A percentile compares a stretch with the other conserved stretches of the same genome.
phyloP scores from a whole-genome alignment of 202 grass and related monocot genomes.

The Digitaria exilis region DNA sequence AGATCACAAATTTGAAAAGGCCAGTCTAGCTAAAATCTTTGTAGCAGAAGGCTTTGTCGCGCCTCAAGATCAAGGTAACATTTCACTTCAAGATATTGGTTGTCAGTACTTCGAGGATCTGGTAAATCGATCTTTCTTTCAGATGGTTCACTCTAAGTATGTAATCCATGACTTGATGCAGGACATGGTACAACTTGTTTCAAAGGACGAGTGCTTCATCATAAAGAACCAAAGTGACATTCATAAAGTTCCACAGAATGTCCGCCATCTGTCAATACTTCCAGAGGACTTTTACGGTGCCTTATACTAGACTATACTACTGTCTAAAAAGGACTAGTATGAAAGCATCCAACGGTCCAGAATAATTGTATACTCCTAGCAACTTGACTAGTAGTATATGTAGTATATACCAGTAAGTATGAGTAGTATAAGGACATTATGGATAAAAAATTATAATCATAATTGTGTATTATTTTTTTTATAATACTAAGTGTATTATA shows the following conservation, averaged over 20 bases:
- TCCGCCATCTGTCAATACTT: slow-evolving; percentile 30
- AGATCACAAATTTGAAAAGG: slow-evolving; percentile 21
- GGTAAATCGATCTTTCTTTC: background rate
- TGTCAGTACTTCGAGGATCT: background rate
- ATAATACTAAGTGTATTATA: no score
- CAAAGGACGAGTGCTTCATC: slow-evolving; percentile 35
- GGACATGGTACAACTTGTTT: slow-evolving; percentile 32
- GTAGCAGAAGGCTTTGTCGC: background rate
- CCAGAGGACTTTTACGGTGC: no score
- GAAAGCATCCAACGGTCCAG: no score
- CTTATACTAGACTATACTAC: no score
- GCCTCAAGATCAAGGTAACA: background rate
- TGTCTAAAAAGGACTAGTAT: no score
- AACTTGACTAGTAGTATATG: no score
- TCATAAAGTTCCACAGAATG: background rate
- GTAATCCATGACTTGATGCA: slow-evolving; percentile 41
- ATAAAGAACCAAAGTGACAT: background rate
- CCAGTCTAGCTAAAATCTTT: background rate
- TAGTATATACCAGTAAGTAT: no score
- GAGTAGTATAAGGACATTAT: no score
- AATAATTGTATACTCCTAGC: no score
- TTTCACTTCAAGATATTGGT: background rate
- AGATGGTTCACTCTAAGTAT: background rate
- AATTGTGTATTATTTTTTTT: no score
- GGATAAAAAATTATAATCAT: no score